A percentile compares a stretch with the other conserved stretches of the same genome.
These are phyloP conservation scores for Moricandia moricandioides DNA, from an alignment of 345 rosid species.

Conservation along the genomic window DNA sequence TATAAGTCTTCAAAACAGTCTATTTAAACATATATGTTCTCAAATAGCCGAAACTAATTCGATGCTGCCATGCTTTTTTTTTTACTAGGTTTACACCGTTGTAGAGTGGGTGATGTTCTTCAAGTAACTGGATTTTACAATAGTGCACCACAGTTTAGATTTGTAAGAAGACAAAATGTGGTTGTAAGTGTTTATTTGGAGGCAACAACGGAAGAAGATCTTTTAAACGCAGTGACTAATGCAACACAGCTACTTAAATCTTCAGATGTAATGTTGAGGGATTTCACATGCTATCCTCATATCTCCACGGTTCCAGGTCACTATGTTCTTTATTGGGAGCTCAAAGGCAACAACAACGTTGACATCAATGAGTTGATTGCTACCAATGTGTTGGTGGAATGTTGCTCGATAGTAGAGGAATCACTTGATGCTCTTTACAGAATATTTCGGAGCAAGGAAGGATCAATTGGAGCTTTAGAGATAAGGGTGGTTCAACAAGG, in stretches of 20 bases:
- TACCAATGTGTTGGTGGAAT: conserved; percentile 44
- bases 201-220: conserved; percentile 62
- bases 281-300: conserved; percentile 56
- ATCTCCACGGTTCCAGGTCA: conserved; percentile 52
- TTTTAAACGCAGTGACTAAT: conserved; percentile 46
- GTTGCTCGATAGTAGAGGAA: conserved; percentile 53
- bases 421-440: conserved; percentile 45
- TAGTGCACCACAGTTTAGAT: conserved; percentile 57
- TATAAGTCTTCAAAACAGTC: too few relatives aligned
- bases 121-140: conserved; percentile 59
- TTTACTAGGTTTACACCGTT: conserved; percentile 50
- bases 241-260: conserved; percentile 49
- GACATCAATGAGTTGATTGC: conserved; percentile 27
- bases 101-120: conserved; percentile 59
- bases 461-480: conserved; percentile 56
- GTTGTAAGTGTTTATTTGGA: conserved; percentile 55
- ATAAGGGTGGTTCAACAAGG: conserved; percentile 59
- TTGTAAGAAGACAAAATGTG: conserved; percentile 50
- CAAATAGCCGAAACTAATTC: too few relatives aligned
- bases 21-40: too few relatives aligned
- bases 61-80: too few relatives aligned
- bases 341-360: conserved; percentile 32
- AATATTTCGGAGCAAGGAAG: conserved; percentile 40
- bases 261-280: conserved; percentile 42
- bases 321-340: conserved; percentile 66